Percentiles rank a stretch among this genome's conserved stretches.
Evolutionary conservation across 257 asterid genomes (phyloP).

Genomic region (Nicotiana noctiflora): DNA sequence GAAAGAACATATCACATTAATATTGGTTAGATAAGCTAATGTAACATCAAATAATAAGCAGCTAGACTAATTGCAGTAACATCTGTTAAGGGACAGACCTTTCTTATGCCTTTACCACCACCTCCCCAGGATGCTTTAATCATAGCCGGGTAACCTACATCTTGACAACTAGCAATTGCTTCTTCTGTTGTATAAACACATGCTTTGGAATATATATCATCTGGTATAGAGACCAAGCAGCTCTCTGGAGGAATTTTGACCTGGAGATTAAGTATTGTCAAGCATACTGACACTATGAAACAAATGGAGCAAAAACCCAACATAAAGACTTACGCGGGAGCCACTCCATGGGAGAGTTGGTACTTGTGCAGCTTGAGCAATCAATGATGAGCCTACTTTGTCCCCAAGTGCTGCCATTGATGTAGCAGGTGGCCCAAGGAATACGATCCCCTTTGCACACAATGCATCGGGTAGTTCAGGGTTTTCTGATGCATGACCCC

Average conservation of each 20-base stretch:
- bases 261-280: constrained; percentile 28
- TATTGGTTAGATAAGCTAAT: neutral
- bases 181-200: constrained; percentile 93
- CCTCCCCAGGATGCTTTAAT: constrained; percentile 99
- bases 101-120: constrained; percentile 96
- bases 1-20: neutral
- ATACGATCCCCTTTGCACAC: constrained; percentile 62
- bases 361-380: constrained; percentile 95
- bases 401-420: constrained; percentile 97
- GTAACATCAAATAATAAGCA: constrained; percentile 7
- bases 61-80: neutral
- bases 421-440: constrained; percentile 84
- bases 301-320: constrained; percentile 6
- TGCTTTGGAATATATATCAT: constrained; percentile 64
- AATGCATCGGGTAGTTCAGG: constrained; percentile 95
- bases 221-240: constrained; percentile 71
- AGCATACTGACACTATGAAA: neutral
- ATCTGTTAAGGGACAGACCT: constrained; percentile 45
- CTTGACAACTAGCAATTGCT: constrained; percentile 90
- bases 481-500: constrained; percentile 99
- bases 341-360: constrained; percentile 99
- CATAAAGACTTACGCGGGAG: constrained; percentile 59
- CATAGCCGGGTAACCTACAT: constrained; percentile 98
- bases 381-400: constrained; percentile 88
- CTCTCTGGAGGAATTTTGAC: constrained; percentile 72